A percentile compares a stretch with the other conserved stretches of the same genome.
These are phyloP conservation scores for Cylindrotheca closterium DNA, from an alignment of 108 stramenopile species.

Conservation along the genomic window DNA sequence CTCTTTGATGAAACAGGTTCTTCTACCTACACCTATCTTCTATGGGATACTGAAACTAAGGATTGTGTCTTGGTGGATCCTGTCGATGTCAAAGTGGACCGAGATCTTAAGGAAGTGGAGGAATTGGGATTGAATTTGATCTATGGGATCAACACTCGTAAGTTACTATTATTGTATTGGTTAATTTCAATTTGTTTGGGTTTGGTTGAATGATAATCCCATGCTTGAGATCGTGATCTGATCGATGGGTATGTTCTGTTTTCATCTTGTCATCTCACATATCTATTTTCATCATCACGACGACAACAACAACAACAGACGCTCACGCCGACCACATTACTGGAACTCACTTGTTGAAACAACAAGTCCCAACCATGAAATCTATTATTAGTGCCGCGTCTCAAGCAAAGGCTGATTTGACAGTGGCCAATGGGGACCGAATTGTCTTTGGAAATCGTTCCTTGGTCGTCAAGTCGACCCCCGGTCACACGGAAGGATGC, in stretches of 20 bases:
- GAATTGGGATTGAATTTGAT: conserved; percentile 69
- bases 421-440: conserved; percentile 58
- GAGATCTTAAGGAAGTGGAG: conserved; percentile 66
- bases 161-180: too few species aligned
- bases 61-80: conserved; percentile 92
- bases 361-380: conserved; percentile 53
- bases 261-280: too few species aligned
- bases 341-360: conserved; percentile 75
- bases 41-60: conserved; percentile 76
- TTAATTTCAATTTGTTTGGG: too few species aligned
- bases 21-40: conserved; percentile 85
- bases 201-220: too few species aligned
- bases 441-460: conserved; percentile 70
- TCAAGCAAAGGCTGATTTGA: conserved; percentile 68
- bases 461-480: conserved; percentile 70
- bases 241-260: too few species aligned
- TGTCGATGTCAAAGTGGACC: conserved; percentile 78
- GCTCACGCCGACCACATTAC: conserved; percentile 91
- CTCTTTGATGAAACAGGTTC: conserved; percentile 90
- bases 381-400: conserved; percentile 75
- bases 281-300: too few species aligned
- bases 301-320: too few species aligned
- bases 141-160: conserved; percentile 76
- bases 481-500: conserved; percentile 91
- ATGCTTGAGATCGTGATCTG: too few species aligned